Percentiles rank a stretch among this genome's conserved stretches.
Conservation (phyloP, 331 rosid species). For the Acacia pycnantha region DNA sequence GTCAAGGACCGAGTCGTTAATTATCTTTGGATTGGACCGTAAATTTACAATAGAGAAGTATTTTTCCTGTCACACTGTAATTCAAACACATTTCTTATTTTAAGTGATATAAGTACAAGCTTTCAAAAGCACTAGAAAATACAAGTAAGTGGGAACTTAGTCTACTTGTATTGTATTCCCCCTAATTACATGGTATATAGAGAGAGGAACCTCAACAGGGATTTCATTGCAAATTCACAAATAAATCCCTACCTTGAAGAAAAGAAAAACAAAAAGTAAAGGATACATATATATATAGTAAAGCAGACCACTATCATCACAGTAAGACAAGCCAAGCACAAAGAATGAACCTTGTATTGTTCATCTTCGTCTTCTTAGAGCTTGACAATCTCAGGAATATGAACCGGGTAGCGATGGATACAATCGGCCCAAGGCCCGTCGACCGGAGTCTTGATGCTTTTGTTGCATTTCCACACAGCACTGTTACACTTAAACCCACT, state of each 20-base stretch:
- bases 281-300: background rate
- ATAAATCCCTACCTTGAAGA: background rate
- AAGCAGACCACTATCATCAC: background rate
- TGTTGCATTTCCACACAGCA: slow-evolving; percentile 74
- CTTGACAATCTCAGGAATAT: slow-evolving; percentile 79
- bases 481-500: slow-evolving; percentile 69
- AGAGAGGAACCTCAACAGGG: background rate
- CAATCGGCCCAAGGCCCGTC: slow-evolving; percentile 79
- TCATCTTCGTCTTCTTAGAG: slow-evolving; percentile 33
- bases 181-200: background rate
- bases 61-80: background rate
- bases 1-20: background rate
- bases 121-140: background rate
- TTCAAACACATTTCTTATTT: slow-evolving; percentile 4
- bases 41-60: background rate
- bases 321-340: background rate
- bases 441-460: slow-evolving; percentile 36
- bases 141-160: background rate
- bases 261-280: background rate
- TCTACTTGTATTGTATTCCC: background rate
- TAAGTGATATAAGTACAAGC: background rate
- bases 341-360: background rate
- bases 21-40: background rate
- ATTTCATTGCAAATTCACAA: slow-evolving; percentile 18
- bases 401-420: slow-evolving; percentile 69